A percentile compares a stretch with the other conserved stretches of the same genome.
Conservation (phyloP, 2,329 filamentous ascomycete species). For the Penicillium paneum region DNA sequence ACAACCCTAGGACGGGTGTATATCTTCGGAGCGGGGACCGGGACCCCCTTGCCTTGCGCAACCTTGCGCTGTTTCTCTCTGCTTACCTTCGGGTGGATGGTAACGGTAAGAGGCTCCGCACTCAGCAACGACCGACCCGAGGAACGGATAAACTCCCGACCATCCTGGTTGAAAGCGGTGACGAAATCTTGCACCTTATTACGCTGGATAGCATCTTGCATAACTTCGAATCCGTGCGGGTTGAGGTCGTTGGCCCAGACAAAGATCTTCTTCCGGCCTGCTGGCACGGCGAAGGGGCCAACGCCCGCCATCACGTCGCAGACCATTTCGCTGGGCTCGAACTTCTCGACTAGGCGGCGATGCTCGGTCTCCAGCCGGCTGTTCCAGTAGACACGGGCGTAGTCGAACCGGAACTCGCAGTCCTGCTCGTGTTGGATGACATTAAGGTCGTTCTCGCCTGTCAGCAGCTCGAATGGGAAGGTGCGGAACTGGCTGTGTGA, state of each 20-base stretch:
- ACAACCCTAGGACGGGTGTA: slow-evolving; percentile 63
- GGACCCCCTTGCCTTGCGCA: slow-evolving; percentile 29
- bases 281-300: slow-evolving; percentile 89
- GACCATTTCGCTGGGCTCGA: slow-evolving; percentile 80
- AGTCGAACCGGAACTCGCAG: slow-evolving; percentile 90
- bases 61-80: slow-evolving; percentile 23
- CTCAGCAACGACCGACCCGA: slow-evolving; percentile 58
- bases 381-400: slow-evolving; percentile 98
- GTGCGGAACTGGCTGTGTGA: slow-evolving; percentile 82
- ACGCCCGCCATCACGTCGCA: slow-evolving; percentile 98
- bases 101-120: slow-evolving; percentile 50
- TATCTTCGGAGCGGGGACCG: slow-evolving; percentile 25
- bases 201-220: slow-evolving; percentile 64
- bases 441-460: slow-evolving; percentile 75
- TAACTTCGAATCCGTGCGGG: slow-evolving; percentile 74
- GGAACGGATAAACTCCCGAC: slow-evolving; percentile 71
- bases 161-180: slow-evolving; percentile 76
- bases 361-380: slow-evolving; percentile 87
- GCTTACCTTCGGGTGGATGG: slow-evolving; percentile 48
- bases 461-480: slow-evolving; percentile 86
- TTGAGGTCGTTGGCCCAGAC: slow-evolving; percentile 98
- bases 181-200: slow-evolving; percentile 83
- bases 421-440: slow-evolving; percentile 78
- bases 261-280: slow-evolving; percentile 84
- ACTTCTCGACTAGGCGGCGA: slow-evolving; percentile 69